Conservation (phyloP, 192 early-diverging fungal species). For the Coemansia sp. region DNA sequence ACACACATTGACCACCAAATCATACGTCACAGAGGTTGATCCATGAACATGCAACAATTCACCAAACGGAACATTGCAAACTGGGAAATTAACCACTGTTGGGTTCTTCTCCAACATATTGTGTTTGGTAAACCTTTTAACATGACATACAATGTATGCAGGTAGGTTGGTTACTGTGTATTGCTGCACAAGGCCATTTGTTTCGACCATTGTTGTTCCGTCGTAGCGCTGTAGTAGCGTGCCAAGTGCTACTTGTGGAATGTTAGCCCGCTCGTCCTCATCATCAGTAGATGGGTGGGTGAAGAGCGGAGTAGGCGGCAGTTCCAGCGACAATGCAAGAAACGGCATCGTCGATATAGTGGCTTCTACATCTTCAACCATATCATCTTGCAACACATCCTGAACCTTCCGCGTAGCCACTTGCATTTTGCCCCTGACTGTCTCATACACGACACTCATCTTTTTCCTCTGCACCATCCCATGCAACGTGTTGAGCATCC, state of each 20-base stretch:
- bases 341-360: conserved; percentile 60
- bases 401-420: conserved; percentile 61
- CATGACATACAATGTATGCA: conserved; percentile 84
- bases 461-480: conserved; percentile 65
- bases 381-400: conserved; percentile 17
- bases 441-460: conserved; percentile 71
- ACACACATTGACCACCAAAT: conserved; percentile 88
- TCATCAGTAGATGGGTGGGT: conserved; percentile 75
- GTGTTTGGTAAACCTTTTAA: conserved; percentile 88
- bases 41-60: conserved; percentile 61
- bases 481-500: conserved; percentile 93
- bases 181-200: conserved; percentile 57
- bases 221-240: conserved; percentile 84
- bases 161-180: conserved; percentile 79
- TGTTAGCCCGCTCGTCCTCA: conserved; percentile 26
- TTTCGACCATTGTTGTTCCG: conserved; percentile 59
- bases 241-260: conserved; percentile 88
- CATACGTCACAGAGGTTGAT: conserved; percentile 59
- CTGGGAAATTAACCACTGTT: conserved; percentile 94
- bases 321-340: conserved; percentile 82
- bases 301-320: conserved; percentile 90
- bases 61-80: conserved; percentile 81
- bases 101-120: conserved; percentile 92
- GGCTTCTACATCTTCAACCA: conserved; percentile 17
- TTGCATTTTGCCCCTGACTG: conserved; percentile 83